Evolutionary conservation across 2,329 filamentous ascomycete genomes (phyloP), one percentile per base, ranked within the genome.

Genomic region (Ophiostoma ulmi): DNA sequence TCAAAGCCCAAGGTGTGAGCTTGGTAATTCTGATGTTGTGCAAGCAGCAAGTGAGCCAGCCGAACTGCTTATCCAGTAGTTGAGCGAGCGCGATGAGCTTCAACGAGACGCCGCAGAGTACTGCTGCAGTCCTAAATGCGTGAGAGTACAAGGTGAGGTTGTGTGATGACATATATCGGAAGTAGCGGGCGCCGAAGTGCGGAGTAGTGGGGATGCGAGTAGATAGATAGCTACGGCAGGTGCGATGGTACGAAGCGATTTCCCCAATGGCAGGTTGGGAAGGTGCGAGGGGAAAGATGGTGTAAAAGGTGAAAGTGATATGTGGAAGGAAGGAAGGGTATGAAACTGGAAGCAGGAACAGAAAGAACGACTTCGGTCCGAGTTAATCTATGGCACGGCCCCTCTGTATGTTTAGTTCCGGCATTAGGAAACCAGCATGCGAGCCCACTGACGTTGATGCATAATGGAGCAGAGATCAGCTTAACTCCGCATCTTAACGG

Each of bases 401-500:
- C 58, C 58, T 63, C 58, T n/a, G n/a, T 22, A 6, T 48, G 44
- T 48, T n/a, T 58, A 63, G 58, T 17, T 26, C 26, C 58, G 58
- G 58, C 58, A 63, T 63, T 63, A 63, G 26, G 5, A 63, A 63
- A 35, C n/a, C 58, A 63, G 26, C 13, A 63, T 26, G 22, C 52
- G 58, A 58, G 52, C 52, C 52, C 52, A 20, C 52, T 58, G 52
- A 58, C 58, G 58, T 63, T 63, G 22, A 20, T 63, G 31, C 58
- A 7, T 63, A 20, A 17, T 48, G 44, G 44, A 5, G 44, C 20
- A 48, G n/a, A 58, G 52, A 11, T 58, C 58, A 5, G 61, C 63
- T 65, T 65, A 65, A 41, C 35, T 65, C 63, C 63, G 63, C 36
- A 65, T 31, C 36, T 63, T 63, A 63, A 63, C 58, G 58, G 58